These are phyloP conservation scores for Sicyos edulis DNA, from an alignment of 306 rosid genomes.

Conservation along the genomic window DNA sequence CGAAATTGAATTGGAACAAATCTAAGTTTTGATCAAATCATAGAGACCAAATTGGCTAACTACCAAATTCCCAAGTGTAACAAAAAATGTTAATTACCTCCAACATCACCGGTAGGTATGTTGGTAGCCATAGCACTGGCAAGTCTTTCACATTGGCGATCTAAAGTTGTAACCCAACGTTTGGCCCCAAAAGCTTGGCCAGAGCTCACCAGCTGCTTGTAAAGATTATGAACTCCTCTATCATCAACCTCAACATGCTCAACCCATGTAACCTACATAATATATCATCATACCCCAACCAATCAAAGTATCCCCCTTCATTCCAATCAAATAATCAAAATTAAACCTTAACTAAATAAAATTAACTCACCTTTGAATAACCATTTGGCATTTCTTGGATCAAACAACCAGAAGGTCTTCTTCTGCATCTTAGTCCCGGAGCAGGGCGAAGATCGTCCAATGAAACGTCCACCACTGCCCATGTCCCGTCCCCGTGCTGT, in stretches of 20 bases:
- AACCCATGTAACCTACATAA: constrained; percentile 73
- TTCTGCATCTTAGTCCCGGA: constrained; percentile 50
- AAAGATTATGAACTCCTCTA: constrained; percentile 80
- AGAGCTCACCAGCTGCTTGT: constrained; percentile 73
- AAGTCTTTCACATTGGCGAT: constrained; percentile 86
- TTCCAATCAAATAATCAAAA: neutral
- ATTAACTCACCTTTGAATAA: constrained; percentile 56
- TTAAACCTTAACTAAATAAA: neutral
- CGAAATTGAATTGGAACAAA: no score
- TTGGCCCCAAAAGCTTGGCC: constrained; percentile 94
- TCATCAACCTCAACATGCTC: constrained; percentile 92
- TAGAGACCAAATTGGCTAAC: neutral
- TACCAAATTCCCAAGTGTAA: no score
- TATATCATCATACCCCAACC: no score
- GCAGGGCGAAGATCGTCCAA: constrained; percentile 69
- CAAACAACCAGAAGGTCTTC: constrained; percentile 95
- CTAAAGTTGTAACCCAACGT: constrained; percentile 88
- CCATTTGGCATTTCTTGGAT: constrained; percentile 99
- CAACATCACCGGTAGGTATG: constrained; percentile 73
- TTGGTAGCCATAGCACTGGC: constrained; percentile 89
- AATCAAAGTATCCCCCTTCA: neutral
- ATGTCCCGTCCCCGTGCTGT: constrained; percentile 68
- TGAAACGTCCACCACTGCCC: constrained; percentile 97
- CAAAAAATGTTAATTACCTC: no score
- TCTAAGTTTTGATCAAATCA: no score